Base-by-base conservation (phyloP, 768 basidiomycete species). In the Hypholoma fasciculare region DNA sequence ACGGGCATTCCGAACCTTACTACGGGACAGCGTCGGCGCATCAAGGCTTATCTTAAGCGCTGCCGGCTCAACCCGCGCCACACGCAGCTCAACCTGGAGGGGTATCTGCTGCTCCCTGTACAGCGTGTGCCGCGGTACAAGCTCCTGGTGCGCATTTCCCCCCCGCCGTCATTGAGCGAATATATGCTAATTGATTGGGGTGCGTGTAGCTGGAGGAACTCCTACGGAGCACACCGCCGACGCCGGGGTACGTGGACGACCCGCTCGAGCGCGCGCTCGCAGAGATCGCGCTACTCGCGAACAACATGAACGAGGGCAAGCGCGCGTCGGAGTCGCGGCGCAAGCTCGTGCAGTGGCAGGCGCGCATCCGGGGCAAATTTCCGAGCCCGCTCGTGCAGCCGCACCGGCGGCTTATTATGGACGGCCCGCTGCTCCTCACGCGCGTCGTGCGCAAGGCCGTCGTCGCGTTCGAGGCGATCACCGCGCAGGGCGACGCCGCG, bases 351-450 rank as follows among this genome's bases (percentile, higher is more conserved):
- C 86, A 90, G 67, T 95, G 92, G 92, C 94, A 95, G 74, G 67
- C 87, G 37, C 82, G 93, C 64, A 98, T 99, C 65, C 82, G 89
- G 39, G 92, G 94, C 17, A 91, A 86, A 69, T 98, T 97, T 72
- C 95, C 94, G 7, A 96, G 94, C 58, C 96, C 97, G n/a, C 78
- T 99, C 38, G 97, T 99, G 37, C 97, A 98, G 71, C 97, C 97
- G 7, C 97, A 99, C 76, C 87, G 93, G 91, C 90, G 92, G 57
- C 84, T 99, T 37, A 90, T 99, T 56, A 91, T 96, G 86, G 96
- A 98, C 67, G 97, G 96, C 11, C 80, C 82, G 20, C 74, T 98
- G 40, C 78, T 89, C 52, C 78, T 98, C 39, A 94, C 92, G 3
- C 86, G 95, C n/a, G 90, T 96, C 44, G 93, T 96, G 48, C 87